These are phyloP conservation scores for Hura crepitans DNA, from an alignment of 441 rosid species.

Conservation along the genomic window DNA sequence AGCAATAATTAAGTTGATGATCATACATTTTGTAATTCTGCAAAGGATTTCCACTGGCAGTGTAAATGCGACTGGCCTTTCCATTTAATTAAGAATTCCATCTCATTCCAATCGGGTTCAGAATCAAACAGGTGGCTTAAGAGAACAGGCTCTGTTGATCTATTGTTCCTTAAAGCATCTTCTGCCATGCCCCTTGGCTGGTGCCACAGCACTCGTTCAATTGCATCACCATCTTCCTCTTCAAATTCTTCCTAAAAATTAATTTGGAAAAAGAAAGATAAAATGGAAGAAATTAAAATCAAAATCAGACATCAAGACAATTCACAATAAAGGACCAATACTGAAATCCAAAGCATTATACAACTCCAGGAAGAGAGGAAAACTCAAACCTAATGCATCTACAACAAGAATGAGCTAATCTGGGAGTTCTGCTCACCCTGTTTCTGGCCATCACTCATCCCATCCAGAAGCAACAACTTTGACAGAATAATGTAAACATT, in stretches of 20 bases:
- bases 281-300: neutral
- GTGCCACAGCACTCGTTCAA: conserved; percentile 98
- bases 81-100: conserved; percentile 97
- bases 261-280: conserved; percentile 8
- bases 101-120: conserved; percentile 80
- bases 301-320: conserved; percentile 1
- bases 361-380: neutral
- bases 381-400: neutral
- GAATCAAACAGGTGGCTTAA: conserved; percentile 70
- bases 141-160: conserved; percentile 68
- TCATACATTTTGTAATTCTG: conserved; percentile 85
- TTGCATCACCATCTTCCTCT: conserved; percentile 90
- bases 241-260: conserved; percentile 76
- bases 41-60: conserved; percentile 90
- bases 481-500: neutral
- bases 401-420: neutral
- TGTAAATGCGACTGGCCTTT: conserved; percentile 99
- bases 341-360: neutral
- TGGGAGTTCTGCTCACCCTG: neutral
- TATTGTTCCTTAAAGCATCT: conserved; percentile 54
- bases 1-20: conserved; percentile 21
- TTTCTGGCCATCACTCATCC: neutral
- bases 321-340: neutral
- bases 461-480: neutral
- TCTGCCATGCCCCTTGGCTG: conserved; percentile 86